Percentiles rank a stretch among this genome's conserved stretches.
These are phyloP conservation scores for Tranzscheliella williamsii DNA, from an alignment of 1,284 basidiomycete genomes.

Conservation along the genomic window DNA sequence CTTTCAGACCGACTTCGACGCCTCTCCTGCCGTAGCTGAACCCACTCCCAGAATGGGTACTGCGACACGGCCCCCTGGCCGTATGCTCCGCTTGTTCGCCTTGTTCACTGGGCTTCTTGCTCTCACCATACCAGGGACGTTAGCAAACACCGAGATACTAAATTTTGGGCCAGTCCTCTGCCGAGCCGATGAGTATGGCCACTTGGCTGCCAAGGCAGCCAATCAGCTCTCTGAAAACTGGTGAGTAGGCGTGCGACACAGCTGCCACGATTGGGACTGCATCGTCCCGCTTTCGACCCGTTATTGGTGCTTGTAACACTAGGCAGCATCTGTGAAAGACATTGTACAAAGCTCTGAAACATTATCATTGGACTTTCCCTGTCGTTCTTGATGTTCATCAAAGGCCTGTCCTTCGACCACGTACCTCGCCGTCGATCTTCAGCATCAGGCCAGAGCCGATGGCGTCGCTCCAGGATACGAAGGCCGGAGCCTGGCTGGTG, in stretches of 20 bases:
- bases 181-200: conserved; percentile 40
- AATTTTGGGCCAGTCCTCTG: conserved; percentile 43
- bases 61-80: conserved; percentile 1
- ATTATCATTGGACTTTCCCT: too few species aligned
- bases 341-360: too few species aligned
- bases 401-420: conserved; percentile 17
- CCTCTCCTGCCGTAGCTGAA: background rate
- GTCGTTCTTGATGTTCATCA: background rate
- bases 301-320: too few species aligned
- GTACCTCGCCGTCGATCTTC: conserved; percentile 6
- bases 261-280: too few species aligned
- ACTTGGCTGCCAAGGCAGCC: conserved; percentile 40
- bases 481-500: conserved; percentile 12
- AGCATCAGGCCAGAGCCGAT: background rate
- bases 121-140: conserved; percentile 3
- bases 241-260: conserved; percentile 29
- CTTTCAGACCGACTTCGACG: conserved; percentile 27
- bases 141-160: conserved; percentile 40
- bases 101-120: conserved; percentile 12
- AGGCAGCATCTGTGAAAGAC: too few species aligned
- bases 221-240: conserved; percentile 30
- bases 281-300: too few species aligned
- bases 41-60: background rate
- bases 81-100: conserved; percentile 31
- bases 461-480: conserved; percentile 2